Base-by-base conservation (phyloP, 1,139 yeast genomes). In the Candida labiduridarum region DNA sequence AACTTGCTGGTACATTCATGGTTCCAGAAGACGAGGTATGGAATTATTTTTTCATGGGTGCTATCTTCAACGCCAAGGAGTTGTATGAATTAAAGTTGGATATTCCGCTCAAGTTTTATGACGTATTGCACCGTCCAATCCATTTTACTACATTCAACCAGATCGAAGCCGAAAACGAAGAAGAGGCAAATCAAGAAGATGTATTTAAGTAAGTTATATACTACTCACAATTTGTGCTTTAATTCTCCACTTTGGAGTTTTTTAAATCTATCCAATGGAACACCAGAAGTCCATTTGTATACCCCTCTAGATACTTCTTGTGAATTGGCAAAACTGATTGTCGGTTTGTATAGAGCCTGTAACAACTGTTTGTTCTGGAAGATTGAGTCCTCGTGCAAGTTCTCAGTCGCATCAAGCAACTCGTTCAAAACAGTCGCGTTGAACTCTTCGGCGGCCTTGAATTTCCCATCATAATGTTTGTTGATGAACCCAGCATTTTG, bases 11-110 rank as follows among this genome's bases (percentile, higher is more conserved):
- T 4, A 87, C 85, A 54, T 92, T 89, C 66, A 67, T 89, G 70
- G 96, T 91, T 1, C 99, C 99, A 1, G 86, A 83, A 36, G 87
- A 87, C 44, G 85, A 83, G 50, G 66, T 91, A 34, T 94, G 99
- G 99, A 94, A 94, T 65, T 91, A 87, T 64, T 81, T 95, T 3
- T 94, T 95, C 62, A 79, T 90, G 70, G 96, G 97, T 2, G 87
- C 96, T 1, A 80, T 88, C 11, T 95, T 96, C 87, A 84, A 80
- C 59, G 72, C 83, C 3, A 79, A 79, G 34, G 68, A 80, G 49
- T 75, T 72, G n/a, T 90, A 80, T 60, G 83, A 75, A 16, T 65
- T 92, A 65, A 89, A 87, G 65, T 61, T 88, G 47, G 97, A 89
- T 62, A 73, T 83, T 9, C 99, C 99, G 1, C 62, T 87, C 45